Base-by-base conservation (phyloP, 2,329 filamentous ascomycete species). In the Orbilia javanica region DNA sequence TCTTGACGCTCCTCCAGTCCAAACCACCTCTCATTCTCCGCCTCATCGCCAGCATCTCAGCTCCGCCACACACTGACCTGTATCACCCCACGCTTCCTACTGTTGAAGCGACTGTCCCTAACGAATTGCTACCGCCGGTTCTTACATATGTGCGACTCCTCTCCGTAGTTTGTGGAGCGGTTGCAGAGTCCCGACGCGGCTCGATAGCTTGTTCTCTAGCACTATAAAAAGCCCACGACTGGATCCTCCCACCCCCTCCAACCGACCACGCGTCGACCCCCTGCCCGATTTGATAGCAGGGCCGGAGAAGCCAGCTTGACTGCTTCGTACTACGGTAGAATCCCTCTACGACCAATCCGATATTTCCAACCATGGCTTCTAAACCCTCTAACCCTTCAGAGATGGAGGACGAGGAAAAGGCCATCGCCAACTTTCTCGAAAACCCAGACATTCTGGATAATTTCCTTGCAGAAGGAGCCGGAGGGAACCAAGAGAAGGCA, bases 401-500 rank as follows among this genome's bases (percentile, higher is more conserved):
- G 8, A 57, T 20, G 42, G 88, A 79, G 84, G 85, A 86, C 34
- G 87, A 90, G 80, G 86, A 88, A 25, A 84, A 83, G 63, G 84
- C 85, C 66, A 86, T 88, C 29, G 83, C 86, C 31, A 84, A 83
- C 7, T 83, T 87, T 8, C 82, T 89, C 15, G 84, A 84, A 84
- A 85, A 63, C 82, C 89, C 74, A 84, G 87, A 31, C 82, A 81
- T 44, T 83, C 85, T 63, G 85, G 84, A 66, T 83, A 86, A 25
- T 88, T 91, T 77, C 42, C 66, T 77, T 31, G 60, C 66, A 15
- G 66, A 77, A 60, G 73, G 73, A 10, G 48, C 36, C 8, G 80
- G 81, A 79, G 90, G 90, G 80, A 87, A 90, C 80, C 86, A 87
- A 5, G 92, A 93, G 83, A 99, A 99, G 84, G 95, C 94, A 68